Base-by-base conservation (phyloP, 1,284 basidiomycete species). In the Melampsora abietis-canadensis region DNA sequence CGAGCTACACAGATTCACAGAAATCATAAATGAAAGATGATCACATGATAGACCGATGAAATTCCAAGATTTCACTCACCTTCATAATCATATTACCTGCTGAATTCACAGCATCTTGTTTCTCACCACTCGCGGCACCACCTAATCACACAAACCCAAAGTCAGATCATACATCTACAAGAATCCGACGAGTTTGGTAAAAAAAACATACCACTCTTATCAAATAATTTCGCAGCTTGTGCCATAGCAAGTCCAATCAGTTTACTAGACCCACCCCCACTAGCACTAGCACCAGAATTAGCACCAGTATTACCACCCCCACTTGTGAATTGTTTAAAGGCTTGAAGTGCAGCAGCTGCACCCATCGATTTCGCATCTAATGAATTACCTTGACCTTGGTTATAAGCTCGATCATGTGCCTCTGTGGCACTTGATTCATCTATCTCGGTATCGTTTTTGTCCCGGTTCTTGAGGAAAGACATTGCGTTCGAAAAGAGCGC, bases 31-130 rank as follows among this genome's bases (percentile, higher is more conserved):
- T 15, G 3, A 3, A 44, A 44, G 40, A 44, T 7, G 8, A 37
- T 12, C 34, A 37, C 34, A 37, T 37, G 27, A 27, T 37, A 37
- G 6, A 37, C 10, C 40, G 14, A 44, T 44, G 4, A 2, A 48
- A 27, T 48, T 24, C 31, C 19, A 30, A 17, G 17, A 31, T 6
- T 46, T 17, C 63, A 34, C 68, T 34, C 30, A 57, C 69, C 61
- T 73, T 73, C 69, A 73, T 73, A 19, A 73, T 63, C 69, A 73
- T 73, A 34, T 31, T 57, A 12, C 69, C 69, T 19, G 69, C 69
- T 19, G 69, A 73, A 44, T 73, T 73, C 27, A 73, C 69, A 24
- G 63, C 69, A 57, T 73, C 69, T 65, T 73, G 69, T 54, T 73
- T 73, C 59, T 54, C 60, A 19, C 69, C 69, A 44, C 21, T 21